Evolutionary conservation across 2,329 filamentous ascomycete genomes (phyloP), one percentile per base, ranked within the genome.

Genomic region (Nemania abortiva): DNA sequence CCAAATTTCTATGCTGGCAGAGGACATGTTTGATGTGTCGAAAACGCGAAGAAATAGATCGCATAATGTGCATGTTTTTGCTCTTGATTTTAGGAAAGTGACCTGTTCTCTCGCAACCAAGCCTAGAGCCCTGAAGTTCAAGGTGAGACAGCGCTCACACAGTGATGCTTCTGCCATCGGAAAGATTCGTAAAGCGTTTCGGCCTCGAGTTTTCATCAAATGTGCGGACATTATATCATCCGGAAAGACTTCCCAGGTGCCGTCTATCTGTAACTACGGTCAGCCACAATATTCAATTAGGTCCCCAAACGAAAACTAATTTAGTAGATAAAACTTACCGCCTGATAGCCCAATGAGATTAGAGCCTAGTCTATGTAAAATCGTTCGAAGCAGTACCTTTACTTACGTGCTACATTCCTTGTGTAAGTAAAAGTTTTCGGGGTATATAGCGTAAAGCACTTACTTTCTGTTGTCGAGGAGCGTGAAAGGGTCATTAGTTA

Each of bases 341-440:
- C 58, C 57, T 61, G 15, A 20, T 50, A 39, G 4, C 2, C 7
- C 15, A 7, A 56, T 47, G 2, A 24, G 3, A 10, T 45, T 9
- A 6, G 29, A 24, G 2, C 6, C 57, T 22, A 66, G 34, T 42
- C 1, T 52, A 39, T 42, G 18, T 20, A 6, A 47, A 6, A 55
- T 37, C 9, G 10, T 6, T 24, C 22, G 9, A 7, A 13, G 29
- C 11, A 18, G 7, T 0, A 24, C 7, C 29, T 52, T 50, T 10
- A 18, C 64, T 66, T 20, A 66, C 64, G 45, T 66, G 64, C 64
- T 66, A n/a, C 15, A 34, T 1, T 52, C n/a, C 29, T 57, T 6
- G 22, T 9, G 45, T 66, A 10, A 66, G 64, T 24, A 2, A 24
- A 1, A 11, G 9, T 2, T 37, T 20, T 22, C 6, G 4, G 2